Evolutionary conservation across 192 early-diverging fungal species (phyloP), one percentile per base, ranked within the genome.

Genomic region (Mortierella alpina): DNA sequence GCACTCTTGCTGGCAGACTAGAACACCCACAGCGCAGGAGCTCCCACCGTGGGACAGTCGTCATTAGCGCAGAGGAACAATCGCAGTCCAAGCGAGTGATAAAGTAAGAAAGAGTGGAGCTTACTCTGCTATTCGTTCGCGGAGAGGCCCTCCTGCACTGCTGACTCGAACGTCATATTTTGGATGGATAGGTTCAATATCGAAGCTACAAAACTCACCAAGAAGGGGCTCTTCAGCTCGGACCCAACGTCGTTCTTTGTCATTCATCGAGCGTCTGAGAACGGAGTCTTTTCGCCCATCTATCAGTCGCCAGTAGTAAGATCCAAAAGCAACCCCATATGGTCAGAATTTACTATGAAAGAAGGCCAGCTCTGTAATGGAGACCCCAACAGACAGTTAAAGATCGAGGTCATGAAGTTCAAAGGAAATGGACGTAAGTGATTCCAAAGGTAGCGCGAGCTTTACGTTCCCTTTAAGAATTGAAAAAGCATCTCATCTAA

Each of bases 41-140:
- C 6, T 64, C 73, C 23, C 47, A 84, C 51, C 56, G 85, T 40
- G 88, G 88, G 42, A 74, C 69, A 1, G 85, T 89, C 12, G 76
- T 84, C 45, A 56, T 89, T 13, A 69, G 68, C n/a, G 88, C 82
- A 51, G 87, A 88, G 63, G 87, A 88, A 39, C 68, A 82, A 17
- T 81, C 80, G 51, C 83, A 85, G 46, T 74, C 73, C 39, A 87
- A 82, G 23, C 48, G 46, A 49, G 54, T 84, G 4, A 66, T 72
- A 22, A 72, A 68, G 73, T 69, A 74, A 46, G 70, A 54, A 18
- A 1, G 18, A 52, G 7, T 31, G 31, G 31, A 31, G 31, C 3
- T 31, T 31, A 2, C 31, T 1, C 31, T 31, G 31, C 31, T 31
- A 31, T 2, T 31, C 31, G 31, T 31, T 31, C 3, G 31, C 31